phyloP scores from a whole-genome alignment of 2,329 filamentous ascomycete species.

The Sporothrix mexicana region DNA sequence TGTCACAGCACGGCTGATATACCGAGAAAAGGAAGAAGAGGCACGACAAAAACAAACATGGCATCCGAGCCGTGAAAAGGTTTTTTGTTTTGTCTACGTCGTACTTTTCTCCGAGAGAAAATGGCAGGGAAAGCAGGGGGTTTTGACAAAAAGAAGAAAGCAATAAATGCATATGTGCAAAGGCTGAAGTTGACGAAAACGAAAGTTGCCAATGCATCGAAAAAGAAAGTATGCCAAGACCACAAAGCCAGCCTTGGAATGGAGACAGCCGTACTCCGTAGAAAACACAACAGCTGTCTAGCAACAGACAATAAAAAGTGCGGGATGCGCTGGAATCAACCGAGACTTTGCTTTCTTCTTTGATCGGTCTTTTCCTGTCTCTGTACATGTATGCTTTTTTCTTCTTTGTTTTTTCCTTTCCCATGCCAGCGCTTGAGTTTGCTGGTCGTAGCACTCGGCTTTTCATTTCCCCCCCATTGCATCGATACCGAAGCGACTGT shows the following conservation, averaged over 20 bases:
- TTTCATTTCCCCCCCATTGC: not conserved
- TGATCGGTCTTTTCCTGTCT: not conserved
- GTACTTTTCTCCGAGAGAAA: not conserved
- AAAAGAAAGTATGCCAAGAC: not conserved
- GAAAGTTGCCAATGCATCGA: not conserved
- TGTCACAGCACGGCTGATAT: not conserved
- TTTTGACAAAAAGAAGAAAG: not conserved
- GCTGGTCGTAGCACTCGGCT: not conserved
- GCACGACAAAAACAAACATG: not conserved
- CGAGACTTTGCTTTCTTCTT: slow-evolving; percentile 4
- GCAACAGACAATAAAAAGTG: not conserved
- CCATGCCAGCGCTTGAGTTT: not conserved
- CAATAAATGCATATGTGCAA: not conserved
- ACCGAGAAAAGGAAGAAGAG: too few species aligned
- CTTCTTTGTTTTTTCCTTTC: not conserved
- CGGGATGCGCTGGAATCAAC: not conserved
- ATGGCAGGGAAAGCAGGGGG: not conserved
- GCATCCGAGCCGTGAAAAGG: not conserved
- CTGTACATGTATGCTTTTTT: not conserved
- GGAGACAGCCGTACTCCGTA: not conserved
- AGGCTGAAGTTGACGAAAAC: not conserved
- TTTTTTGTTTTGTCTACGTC: not conserved
- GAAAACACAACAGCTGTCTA: not conserved
- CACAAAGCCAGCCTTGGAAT: not conserved
- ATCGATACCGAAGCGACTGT: not conserved